phyloP scores from a whole-genome alignment of 108 stramenopile genomes.

The Parietichytrium sp. region DNA sequence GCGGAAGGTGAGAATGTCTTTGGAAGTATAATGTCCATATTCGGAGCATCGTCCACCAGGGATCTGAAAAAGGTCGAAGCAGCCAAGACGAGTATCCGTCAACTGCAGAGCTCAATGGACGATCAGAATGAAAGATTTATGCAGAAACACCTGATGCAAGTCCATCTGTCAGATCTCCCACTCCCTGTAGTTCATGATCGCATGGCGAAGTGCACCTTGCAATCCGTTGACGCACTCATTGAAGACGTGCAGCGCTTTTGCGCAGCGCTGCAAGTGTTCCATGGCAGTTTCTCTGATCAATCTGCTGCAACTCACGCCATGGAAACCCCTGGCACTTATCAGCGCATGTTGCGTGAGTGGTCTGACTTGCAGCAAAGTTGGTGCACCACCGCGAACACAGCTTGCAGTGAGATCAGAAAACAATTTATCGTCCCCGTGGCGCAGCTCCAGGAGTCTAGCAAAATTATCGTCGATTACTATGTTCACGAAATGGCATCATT shows the following conservation, averaged over 20 bases:
- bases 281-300: neutral
- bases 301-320: neutral
- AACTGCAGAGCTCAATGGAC: too few species aligned
- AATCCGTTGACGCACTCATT: neutral
- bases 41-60: neutral
- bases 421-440: neutral
- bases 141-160: slow-evolving; percentile 11
- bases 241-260: neutral
- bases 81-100: neutral
- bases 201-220: neutral
- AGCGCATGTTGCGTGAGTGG: neutral
- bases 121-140: neutral
- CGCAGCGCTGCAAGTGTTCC: neutral
- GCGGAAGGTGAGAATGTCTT: neutral
- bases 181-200: neutral
- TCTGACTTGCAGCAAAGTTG: neutral
- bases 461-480: too few species aligned
- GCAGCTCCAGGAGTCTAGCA: too few species aligned
- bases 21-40: neutral
- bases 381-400: neutral
- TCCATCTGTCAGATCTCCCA: neutral
- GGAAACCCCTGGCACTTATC: neutral
- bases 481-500: too few species aligned
- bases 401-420: neutral
- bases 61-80: neutral